A percentile compares a stretch with the other conserved stretches of the same genome.
phyloP scores from a whole-genome alignment of 2,329 filamentous ascomycete species.

The Keithomyces neogunnii region DNA sequence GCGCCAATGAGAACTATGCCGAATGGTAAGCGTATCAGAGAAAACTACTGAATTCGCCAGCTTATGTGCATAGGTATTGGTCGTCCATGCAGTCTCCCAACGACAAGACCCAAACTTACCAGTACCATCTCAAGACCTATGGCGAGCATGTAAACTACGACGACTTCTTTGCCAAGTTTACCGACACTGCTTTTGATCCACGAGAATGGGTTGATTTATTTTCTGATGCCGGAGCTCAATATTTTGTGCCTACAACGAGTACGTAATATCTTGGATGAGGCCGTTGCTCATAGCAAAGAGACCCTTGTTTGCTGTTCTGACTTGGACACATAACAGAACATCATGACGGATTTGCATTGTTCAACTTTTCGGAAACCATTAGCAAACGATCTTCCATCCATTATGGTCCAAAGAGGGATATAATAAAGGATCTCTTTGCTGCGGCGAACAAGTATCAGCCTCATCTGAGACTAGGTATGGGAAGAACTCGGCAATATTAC shows the following conservation, averaged over 20 bases:
- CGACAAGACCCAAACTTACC: constrained; percentile 22
- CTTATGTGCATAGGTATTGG: constrained; percentile 22
- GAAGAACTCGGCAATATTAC: neutral
- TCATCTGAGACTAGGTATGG: neutral
- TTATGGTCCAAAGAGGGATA: constrained; percentile 25
- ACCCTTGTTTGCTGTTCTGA: neutral
- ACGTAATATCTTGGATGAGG: neutral
- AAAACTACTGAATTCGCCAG: neutral
- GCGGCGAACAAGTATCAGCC: constrained; percentile 5
- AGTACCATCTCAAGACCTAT: constrained; percentile 35
- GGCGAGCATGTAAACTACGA: constrained; percentile 44
- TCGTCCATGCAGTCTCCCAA: constrained; percentile 6
- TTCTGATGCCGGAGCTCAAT: constrained; percentile 39
- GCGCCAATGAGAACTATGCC: constrained; percentile 28
- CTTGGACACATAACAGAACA: constrained; percentile 25
- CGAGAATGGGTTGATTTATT: constrained; percentile 46
- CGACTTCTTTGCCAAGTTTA: constrained; percentile 46
- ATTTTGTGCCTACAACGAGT: constrained; percentile 33
- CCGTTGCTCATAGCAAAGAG: neutral
- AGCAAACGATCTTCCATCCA: constrained; percentile 31
- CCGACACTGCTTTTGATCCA: constrained; percentile 36
- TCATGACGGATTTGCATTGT: constrained; percentile 36
- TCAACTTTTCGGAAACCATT: constrained; percentile 23
- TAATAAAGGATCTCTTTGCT: constrained; percentile 30
- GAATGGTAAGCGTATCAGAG: constrained; percentile 34